Percentiles rank a stretch among this genome's conserved stretches.
phyloP scores from a whole-genome alignment of 257 asterid species.

The Plectranthus barbatus region DNA sequence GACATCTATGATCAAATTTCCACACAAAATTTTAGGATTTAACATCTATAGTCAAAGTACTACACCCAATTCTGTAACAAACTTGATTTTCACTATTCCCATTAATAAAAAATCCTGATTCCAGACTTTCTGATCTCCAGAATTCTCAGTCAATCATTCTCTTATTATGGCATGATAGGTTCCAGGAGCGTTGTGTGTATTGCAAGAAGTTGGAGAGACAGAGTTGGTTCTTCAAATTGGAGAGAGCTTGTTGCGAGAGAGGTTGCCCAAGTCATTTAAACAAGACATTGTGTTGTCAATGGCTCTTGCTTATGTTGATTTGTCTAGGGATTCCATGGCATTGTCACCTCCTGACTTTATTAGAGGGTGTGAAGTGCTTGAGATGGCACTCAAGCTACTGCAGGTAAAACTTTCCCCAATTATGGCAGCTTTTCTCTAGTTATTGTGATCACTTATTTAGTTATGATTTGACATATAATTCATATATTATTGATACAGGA shows the following conservation, averaged over 20 bases:
- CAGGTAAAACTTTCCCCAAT: slow-evolving; percentile 41
- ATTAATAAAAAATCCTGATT: not conserved
- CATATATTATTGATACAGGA: slow-evolving; percentile 53
- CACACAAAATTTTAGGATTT: not conserved
- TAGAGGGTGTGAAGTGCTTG: slow-evolving; percentile 83
- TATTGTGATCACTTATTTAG: too few species aligned
- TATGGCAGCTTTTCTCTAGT: too few species aligned
- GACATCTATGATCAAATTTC: not conserved
- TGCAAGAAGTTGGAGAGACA: slow-evolving; percentile 93
- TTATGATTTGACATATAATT: too few species aligned
- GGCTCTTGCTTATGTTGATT: slow-evolving; percentile 91
- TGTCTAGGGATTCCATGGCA: slow-evolving; percentile 91
- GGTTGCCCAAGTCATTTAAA: slow-evolving; percentile 84
- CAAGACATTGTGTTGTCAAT: slow-evolving; percentile 87
- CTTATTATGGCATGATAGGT: slow-evolving; percentile 35
- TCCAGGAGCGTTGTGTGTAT: slow-evolving; percentile 82
- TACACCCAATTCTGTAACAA: not conserved
- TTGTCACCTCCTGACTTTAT: slow-evolving; percentile 78
- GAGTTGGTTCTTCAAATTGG: slow-evolving; percentile 86
- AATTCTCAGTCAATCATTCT: not conserved
- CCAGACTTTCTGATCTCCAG: too few species aligned
- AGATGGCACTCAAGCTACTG: slow-evolving; percentile 78
- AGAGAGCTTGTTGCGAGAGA: slow-evolving; percentile 71
- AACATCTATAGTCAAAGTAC: not conserved
- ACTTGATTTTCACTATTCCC: not conserved